Evolutionary conservation across 1,139 yeast genomes (phyloP).

Genomic region (Scheffersomyces cryptocercus): DNA sequence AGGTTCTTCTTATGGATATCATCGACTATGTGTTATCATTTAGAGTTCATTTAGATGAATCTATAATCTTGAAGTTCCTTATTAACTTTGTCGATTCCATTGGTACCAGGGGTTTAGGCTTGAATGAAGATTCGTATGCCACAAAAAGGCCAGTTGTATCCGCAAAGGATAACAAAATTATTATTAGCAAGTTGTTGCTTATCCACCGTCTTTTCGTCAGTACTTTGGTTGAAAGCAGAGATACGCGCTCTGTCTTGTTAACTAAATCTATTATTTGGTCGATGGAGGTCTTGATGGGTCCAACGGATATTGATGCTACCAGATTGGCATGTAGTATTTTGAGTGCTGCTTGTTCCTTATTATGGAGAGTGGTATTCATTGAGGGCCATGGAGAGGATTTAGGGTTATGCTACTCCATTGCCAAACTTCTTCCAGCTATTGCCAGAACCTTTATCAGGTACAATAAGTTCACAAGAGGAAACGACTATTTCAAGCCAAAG

Average conservation of each 20-base stretch:
- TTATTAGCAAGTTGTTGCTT: constrained; percentile 58
- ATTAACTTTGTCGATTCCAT: constrained; percentile 49
- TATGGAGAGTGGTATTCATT: constrained; percentile 33
- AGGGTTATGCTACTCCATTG: constrained; percentile 44
- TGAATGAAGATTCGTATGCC: constrained; percentile 33
- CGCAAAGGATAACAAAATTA: constrained; percentile 53
- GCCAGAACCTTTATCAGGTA: constrained; percentile 53
- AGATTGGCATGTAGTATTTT: constrained; percentile 64
- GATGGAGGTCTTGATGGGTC: constrained; percentile 55
- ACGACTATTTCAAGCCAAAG: constrained; percentile 55
- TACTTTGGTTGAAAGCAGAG: constrained; percentile 36
- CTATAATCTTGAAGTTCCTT: constrained; percentile 39
- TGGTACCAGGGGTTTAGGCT: constrained; percentile 56
- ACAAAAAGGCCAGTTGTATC: constrained; percentile 26
- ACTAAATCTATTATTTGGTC: constrained; percentile 62
- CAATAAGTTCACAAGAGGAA: constrained; percentile 54
- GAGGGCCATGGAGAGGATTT: constrained; percentile 26
- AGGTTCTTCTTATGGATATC: constrained; percentile 56
- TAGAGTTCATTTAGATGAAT: constrained; percentile 37
- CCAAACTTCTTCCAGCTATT: constrained; percentile 54
- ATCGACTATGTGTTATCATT: constrained; percentile 55
- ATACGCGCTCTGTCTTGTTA: constrained; percentile 46
- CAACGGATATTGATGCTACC: constrained; percentile 56
- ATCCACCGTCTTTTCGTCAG: constrained; percentile 59
- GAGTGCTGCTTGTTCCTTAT: constrained; percentile 46